These are phyloP conservation scores for Geranium brycei DNA, from an alignment of 345 rosid species.

Conservation along the genomic window DNA sequence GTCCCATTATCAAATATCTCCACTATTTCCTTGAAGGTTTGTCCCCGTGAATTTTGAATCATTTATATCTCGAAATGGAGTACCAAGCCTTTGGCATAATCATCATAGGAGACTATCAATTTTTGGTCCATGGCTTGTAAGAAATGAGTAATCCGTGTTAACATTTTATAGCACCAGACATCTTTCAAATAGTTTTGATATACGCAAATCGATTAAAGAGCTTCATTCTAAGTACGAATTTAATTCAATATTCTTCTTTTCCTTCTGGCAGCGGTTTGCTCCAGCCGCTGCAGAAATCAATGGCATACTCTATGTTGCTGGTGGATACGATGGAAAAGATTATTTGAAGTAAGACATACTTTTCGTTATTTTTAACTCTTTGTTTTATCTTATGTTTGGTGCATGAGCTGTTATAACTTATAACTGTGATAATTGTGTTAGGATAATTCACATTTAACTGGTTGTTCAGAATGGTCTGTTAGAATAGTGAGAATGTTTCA, in stretches of 20 bases:
- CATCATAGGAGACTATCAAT: background rate
- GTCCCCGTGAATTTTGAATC: too few relatives aligned
- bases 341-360: slow-evolving; percentile 24
- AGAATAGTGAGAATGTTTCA: too few relatives aligned
- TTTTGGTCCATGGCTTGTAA: background rate
- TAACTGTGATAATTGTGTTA: background rate
- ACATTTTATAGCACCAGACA: too few relatives aligned
- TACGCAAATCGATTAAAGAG: background rate
- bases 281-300: slow-evolving; percentile 25
- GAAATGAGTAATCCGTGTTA: too few relatives aligned
- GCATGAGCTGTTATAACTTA: background rate
- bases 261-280: slow-evolving; percentile 23
- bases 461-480: too few relatives aligned
- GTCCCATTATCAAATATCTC: too few relatives aligned
- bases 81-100: too few relatives aligned
- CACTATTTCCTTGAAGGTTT: too few relatives aligned
- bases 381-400: background rate
- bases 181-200: background rate
- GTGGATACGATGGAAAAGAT: slow-evolving; percentile 23
- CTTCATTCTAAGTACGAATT: background rate
- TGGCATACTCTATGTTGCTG: slow-evolving; percentile 26
- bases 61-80: too few relatives aligned
- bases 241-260: background rate
- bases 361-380: background rate
- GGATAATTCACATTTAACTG: too few relatives aligned